Evolutionary conservation across 306 rosid species (phyloP), one percentile per base, ranked within the genome.

Genomic region (Vigna angularis): DNA sequence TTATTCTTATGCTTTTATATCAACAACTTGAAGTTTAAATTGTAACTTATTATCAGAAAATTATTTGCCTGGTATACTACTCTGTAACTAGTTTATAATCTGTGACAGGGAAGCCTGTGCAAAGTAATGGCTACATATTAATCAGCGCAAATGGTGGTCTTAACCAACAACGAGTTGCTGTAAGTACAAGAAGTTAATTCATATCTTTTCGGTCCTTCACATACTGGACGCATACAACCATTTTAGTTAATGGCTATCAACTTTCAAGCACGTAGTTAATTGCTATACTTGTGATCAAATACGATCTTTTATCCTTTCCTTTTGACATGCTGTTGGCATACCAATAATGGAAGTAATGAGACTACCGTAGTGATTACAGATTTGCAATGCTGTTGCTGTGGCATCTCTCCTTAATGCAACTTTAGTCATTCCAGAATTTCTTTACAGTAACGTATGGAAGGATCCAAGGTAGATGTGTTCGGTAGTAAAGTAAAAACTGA

Each of bases 121-220:
- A 81, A 74, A 85, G 72, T 77, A 95, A 95, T 76, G 99, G 99
- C 81, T 93, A 93, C 87, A 87, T 95, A 62, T 49, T 90, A 50
- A 86, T 93, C 79, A 93, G 99, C 81, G 98, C 99, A 67, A 95
- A 93, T 81, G 99, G 99, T 3, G 99, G 99, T 62, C 99, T 95
- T 67, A 95, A 95, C 85, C 99, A 95, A 84, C 99, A 95, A 76
- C 86, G 98, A 77, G 99, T 95, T 66, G 99, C 99, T 45, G 99
- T 95, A 83, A 87, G 98, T 86, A 82, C 62, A 62, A 34, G 15
- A 64, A 75, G 26, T 70, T 81, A 24, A 45, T 64, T 50, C 53
- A 57, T 45, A 56, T 71, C 17, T 57, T 61, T 72, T 7, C 48
- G 1, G 14, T 73, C 56, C 45, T 78, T 81, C 53, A 36, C n/a